These are phyloP conservation scores for Lactarius sp. DNA, from an alignment of 768 basidiomycete species.

Conservation along the genomic window DNA sequence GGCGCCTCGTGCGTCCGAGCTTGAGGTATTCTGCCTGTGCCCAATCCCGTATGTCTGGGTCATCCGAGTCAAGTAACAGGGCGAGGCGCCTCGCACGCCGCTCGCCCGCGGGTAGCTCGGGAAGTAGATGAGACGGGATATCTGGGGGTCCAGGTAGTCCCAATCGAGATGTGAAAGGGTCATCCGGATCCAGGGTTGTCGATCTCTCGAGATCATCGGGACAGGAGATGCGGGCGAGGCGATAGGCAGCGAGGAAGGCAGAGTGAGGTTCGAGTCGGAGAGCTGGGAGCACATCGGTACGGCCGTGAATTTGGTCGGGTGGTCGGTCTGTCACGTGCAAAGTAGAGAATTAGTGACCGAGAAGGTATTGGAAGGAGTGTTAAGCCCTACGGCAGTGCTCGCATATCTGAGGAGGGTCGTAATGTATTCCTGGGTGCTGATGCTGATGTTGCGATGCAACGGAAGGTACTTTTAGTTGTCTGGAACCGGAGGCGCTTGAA, in stretches of 20 bases:
- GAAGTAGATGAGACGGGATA: constrained; percentile 21
- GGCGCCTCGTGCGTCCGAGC: constrained; percentile 15
- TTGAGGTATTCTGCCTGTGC: constrained; percentile 27
- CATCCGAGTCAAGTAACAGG: constrained; percentile 24
- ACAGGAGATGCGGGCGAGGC: constrained; percentile 20
- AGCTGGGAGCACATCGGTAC: constrained; percentile 26
- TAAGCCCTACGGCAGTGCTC: constrained; percentile 15
- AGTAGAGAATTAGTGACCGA: not conserved
- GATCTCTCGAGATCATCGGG: constrained; percentile 16
- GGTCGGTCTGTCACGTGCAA: constrained; percentile 11
- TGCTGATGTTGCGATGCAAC: not conserved
- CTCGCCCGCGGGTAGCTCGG: constrained; percentile 13
- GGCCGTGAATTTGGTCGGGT: constrained; percentile 23
- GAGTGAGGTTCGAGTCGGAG: constrained; percentile 26
- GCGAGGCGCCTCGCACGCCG: constrained; percentile 23
- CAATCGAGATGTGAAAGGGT: constrained; percentile 7
- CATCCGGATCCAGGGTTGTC: constrained; percentile 8
- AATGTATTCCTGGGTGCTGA: constrained; percentile 1
- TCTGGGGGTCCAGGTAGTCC: constrained; percentile 4
- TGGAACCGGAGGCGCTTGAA: not conserved
- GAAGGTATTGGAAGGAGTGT: not conserved
- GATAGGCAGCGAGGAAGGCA: constrained; percentile 25
- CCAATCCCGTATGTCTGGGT: constrained; percentile 24
- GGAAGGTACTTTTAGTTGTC: not conserved
- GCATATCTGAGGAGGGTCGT: constrained; percentile 13